Evolutionary conservation across 768 basidiomycete species (phyloP).

Genomic region (Strobilomyces echinocephalus): DNA sequence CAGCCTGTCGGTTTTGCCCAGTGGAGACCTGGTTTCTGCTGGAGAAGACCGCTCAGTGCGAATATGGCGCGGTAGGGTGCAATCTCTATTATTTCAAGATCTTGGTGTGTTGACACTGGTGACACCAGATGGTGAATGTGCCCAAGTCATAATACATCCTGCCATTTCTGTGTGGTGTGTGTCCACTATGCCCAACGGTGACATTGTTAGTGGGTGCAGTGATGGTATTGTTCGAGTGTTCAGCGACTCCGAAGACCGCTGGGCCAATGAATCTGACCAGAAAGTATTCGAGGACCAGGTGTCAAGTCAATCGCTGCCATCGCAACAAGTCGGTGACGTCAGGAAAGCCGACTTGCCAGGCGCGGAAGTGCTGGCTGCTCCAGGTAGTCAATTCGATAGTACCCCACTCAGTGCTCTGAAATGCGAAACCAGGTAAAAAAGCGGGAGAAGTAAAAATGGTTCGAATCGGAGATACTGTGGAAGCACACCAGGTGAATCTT

Average conservation of each 20-base stretch:
- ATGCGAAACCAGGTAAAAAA: slow-evolving; percentile 63
- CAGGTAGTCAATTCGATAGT: slow-evolving; percentile 44
- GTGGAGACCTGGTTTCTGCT: slow-evolving; percentile 78
- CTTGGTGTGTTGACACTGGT: not conserved
- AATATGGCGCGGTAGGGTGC: slow-evolving; percentile 74
- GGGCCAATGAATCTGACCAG: slow-evolving; percentile 60
- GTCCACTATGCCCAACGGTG: slow-evolving; percentile 80
- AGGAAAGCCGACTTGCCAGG: slow-evolving; percentile 89
- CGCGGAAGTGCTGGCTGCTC: slow-evolving; percentile 65
- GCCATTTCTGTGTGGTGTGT: slow-evolving; percentile 98
- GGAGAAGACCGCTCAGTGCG: slow-evolving; percentile 93
- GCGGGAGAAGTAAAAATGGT: slow-evolving; percentile 93
- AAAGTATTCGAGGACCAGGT: slow-evolving; percentile 73
- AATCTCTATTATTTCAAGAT: slow-evolving; percentile 1
- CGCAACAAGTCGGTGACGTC: slow-evolving; percentile 88
- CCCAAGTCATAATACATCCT: slow-evolving; percentile 87
- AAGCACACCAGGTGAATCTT: slow-evolving; percentile 77
- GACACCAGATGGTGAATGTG: slow-evolving; percentile 72
- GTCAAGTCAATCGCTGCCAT: slow-evolving; percentile 71
- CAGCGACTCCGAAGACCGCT: slow-evolving; percentile 66
- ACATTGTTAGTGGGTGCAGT: slow-evolving; percentile 89
- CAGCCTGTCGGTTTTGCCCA: slow-evolving; percentile 75
- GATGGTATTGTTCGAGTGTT: slow-evolving; percentile 88
- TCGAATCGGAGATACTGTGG: slow-evolving; percentile 70
- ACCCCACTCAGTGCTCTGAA: slow-evolving; percentile 3